Conservation (phyloP, 2,329 filamentous ascomycete species). For the Esteya vermicola region DNA sequence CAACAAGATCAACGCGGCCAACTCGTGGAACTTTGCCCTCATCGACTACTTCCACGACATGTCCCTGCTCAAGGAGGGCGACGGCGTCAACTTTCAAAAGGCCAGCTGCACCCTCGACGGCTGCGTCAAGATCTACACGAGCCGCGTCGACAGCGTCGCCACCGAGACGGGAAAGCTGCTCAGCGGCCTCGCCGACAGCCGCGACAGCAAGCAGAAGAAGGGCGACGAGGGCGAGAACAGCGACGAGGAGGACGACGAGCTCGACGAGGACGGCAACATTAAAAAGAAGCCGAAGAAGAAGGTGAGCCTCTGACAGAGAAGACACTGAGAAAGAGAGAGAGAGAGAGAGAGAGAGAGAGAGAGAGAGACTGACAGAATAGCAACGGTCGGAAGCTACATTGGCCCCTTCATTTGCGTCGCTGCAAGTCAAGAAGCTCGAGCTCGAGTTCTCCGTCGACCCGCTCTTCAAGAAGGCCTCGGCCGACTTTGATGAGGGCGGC, state of each 20-base stretch:
- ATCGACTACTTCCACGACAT: constrained; percentile 99
- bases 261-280: constrained; percentile 29
- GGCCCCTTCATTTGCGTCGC: constrained; percentile 69
- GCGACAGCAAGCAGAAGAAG: constrained; percentile 59
- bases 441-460: constrained; percentile 94
- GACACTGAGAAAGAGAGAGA: too few species aligned
- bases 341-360: too few species aligned
- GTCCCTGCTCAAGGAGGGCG: constrained; percentile 89
- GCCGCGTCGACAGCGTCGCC: constrained; percentile 92
- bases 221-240: constrained; percentile 50
- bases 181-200: constrained; percentile 82
- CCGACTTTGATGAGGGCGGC: constrained; percentile 95
- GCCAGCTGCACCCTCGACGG: constrained; percentile 95
- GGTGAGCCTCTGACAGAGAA: too few species aligned
- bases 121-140: constrained; percentile 98
- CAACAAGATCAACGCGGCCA: constrained; percentile 96
- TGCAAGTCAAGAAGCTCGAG: constrained; percentile 95
- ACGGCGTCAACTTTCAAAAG: constrained; percentile 97
- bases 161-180: constrained; percentile 92
- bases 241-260: constrained; percentile 49
- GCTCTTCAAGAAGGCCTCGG: constrained; percentile 97
- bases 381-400: constrained; percentile 80
- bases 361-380: too few species aligned
- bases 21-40: constrained; percentile 99
- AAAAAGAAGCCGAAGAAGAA: constrained; percentile 56